Base-by-base conservation (phyloP, 768 basidiomycete genomes). In the Leccinum rimulosum region DNA sequence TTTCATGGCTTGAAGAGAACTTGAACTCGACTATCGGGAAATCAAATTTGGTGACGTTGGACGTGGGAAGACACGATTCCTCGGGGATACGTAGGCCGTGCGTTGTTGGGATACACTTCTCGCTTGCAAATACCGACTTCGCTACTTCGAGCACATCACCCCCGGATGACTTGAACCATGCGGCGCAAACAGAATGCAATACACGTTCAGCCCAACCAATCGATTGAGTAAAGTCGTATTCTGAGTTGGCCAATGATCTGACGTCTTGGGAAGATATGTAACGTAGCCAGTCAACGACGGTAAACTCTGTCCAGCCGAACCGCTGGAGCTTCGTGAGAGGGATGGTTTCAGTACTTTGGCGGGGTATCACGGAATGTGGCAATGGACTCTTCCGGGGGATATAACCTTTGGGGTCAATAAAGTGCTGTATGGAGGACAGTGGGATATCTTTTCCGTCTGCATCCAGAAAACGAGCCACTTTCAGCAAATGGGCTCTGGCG, bases 291-390 rank as follows among this genome's bases (percentile, higher is more conserved):
- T 90, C 83, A 3, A 79, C 65, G 11, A 94, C 68, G 0, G 82
- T 78, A 7, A 97, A 76, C 68, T 95, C 92, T 14, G 75, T 75
- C 89, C 93, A 95, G 0, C 83, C 84, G 61, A 96, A 89, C 3
- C 81, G 77, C 3, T 73, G 58, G 3, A 94, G 76, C 12, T 78
- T 74, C 4, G 78, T 77, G 0, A 80, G 66, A n/a, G 80, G 67
- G 61, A 94, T 79, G 12, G 79, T 70, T 60, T 82, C 84, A 62
- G 86, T 85, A 51, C 95, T 70, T 14, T 70, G 74, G 57, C 84
- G 73, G 2, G 93, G 93, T 11, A 55, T 38, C 15, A 38, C 36
- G 3, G 36, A 38, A 38, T 17, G 15, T 17, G 36, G 36, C 5
- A 38, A 38, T 38, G 36, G 36, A 8, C 36, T 38, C 36, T 38